Conservation (phyloP, 257 asterid species). For the Datura wrightii region DNA sequence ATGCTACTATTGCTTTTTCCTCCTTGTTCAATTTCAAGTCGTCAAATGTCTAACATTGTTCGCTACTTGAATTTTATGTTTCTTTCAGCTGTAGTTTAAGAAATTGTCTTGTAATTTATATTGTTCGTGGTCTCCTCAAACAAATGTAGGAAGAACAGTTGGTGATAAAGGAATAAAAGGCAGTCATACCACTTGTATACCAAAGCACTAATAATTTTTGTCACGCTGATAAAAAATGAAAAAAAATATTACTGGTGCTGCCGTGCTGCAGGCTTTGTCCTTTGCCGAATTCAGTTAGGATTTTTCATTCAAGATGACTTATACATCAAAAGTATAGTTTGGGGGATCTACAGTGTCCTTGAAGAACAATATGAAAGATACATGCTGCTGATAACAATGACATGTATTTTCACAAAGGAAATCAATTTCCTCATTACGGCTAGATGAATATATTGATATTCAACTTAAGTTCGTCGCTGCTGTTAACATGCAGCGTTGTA, state of each 20-base stretch:
- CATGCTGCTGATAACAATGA: neutral
- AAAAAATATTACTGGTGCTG: neutral
- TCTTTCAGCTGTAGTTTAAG: neutral
- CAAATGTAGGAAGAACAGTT: neutral
- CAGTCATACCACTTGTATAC: too few relatives aligned
- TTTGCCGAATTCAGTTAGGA: neutral
- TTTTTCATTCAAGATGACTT: neutral
- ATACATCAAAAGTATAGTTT: neutral
- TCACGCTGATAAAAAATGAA: neutral
- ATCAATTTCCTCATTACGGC: neutral
- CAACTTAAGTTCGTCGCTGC: neutral
- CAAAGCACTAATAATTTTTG: neutral
- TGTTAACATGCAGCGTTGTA: neutral
- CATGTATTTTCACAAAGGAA: neutral
- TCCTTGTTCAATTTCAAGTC: neutral
- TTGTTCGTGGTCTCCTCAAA: neutral
- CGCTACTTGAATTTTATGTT: neutral
- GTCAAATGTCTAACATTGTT: neutral
- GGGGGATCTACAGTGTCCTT: neutral
- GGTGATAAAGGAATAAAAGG: too few relatives aligned
- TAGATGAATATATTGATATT: neutral
- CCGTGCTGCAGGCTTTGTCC: neutral
- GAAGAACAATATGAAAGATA: neutral
- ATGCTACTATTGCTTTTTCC: neutral
- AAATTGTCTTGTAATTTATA: too few relatives aligned